phyloP scores from a whole-genome alignment of 805 yeast species.

The Scheffersomyces amazonensis region DNA sequence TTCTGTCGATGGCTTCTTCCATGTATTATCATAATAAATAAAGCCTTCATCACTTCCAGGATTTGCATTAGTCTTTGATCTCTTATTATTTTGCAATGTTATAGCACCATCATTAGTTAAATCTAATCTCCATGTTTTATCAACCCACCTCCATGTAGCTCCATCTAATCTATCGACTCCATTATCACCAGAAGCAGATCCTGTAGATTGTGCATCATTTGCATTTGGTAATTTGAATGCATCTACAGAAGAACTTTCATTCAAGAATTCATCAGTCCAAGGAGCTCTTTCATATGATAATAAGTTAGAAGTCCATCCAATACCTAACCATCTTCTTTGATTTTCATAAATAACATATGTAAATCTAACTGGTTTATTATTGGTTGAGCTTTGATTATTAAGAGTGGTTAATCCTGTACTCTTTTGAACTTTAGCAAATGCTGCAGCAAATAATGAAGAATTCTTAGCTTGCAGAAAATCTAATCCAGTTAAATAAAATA shows the following conservation, averaged over 20 bases:
- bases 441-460: conserved; percentile 51
- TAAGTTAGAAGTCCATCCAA: conserved; percentile 95
- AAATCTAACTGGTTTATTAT: conserved; percentile 60
- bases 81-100: conserved; percentile 61
- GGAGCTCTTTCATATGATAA: conserved; percentile 91
- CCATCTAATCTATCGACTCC: conserved; percentile 45
- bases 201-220: conserved; percentile 29
- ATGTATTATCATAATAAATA: conserved; percentile 86
- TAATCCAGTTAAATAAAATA: conserved; percentile 84
- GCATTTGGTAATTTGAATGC: conserved; percentile 78
- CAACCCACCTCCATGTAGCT: conserved; percentile 93
- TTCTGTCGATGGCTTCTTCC: conserved; percentile 89
- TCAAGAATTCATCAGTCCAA: conserved; percentile 95
- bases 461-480: conserved; percentile 55
- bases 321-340: conserved; percentile 95
- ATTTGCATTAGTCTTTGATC: conserved; percentile 55
- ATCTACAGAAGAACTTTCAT: conserved; percentile 77
- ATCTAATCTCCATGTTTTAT: conserved; percentile 87
- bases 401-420: conserved; percentile 17
- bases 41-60: conserved; percentile 83
- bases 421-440: conserved; percentile 51
- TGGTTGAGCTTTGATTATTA: neutral
- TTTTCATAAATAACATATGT: conserved; percentile 92
- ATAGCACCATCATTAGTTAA: conserved; percentile 84
- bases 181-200: conserved; percentile 3